These are phyloP conservation scores for Aureobasidium sp. DNA, from an alignment of 2,329 filamentous ascomycete genomes.

Conservation along the genomic window DNA sequence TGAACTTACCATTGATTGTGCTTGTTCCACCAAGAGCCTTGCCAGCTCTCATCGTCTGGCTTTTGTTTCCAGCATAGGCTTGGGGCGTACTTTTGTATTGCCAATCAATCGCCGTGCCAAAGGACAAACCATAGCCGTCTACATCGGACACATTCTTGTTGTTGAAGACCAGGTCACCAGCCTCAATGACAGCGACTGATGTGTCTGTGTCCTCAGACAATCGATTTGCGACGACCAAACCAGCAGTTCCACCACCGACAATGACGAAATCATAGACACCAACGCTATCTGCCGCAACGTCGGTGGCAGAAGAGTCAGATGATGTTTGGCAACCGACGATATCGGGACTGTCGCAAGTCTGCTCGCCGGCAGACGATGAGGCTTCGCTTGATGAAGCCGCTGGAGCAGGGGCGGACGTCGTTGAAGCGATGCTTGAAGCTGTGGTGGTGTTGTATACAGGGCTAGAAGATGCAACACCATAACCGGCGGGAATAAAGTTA, in stretches of 20 bases:
- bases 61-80: slow-evolving; percentile 26
- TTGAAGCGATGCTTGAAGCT: background rate
- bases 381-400: background rate
- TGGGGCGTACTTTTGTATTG: slow-evolving; percentile 38
- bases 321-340: background rate
- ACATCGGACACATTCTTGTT: background rate
- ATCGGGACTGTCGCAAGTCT: background rate
- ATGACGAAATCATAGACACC: slow-evolving; percentile 69
- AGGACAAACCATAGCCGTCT: background rate
- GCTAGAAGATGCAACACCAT: background rate
- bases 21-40: slow-evolving; percentile 33
- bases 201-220: slow-evolving; percentile 63
- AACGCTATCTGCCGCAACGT: background rate
- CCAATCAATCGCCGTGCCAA: slow-evolving; percentile 5
- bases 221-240: slow-evolving; percentile 74
- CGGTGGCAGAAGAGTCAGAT: background rate
- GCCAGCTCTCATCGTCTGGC: slow-evolving; percentile 20
- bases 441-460: background rate
- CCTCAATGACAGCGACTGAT: slow-evolving; percentile 4
- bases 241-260: slow-evolving; percentile 77
- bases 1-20: slow-evolving; percentile 30
- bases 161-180: slow-evolving; percentile 2
- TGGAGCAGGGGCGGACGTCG: background rate
- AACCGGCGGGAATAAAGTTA: background rate
- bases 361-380: background rate